Base-by-base conservation (phyloP, 768 basidiomycete genomes). In the Podaxis sp. region DNA sequence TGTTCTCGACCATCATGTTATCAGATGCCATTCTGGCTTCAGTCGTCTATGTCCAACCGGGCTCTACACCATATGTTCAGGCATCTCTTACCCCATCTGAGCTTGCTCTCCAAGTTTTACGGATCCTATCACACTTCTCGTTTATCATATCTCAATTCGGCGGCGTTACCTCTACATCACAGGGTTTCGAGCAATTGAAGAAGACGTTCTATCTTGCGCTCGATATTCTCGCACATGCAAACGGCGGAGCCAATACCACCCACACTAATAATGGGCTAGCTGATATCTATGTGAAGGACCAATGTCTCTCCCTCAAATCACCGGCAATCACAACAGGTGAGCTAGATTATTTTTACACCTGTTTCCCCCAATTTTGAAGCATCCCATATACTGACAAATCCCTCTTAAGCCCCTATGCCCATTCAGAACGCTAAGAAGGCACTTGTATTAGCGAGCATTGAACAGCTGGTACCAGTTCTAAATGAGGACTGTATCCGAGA, bases 141-240 rank as follows among this genome's bases (percentile, higher is more conserved):
- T 92, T 92, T 68, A 82, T 94, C 53, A 84, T 94, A 7, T 85
- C 88, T 8, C 86, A 89, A 68, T 93, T 95, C 66, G 93, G 93
- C 2, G 90, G 91, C 7, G 80, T 90, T 26, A 81, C 84, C 2
- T 80, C 82, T 1, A 80, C 82, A 1, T 73, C 80, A 15, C 80
- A 80, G 22, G 84, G 87, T 2, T 90, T 96, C 69, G 69, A 79
- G 28, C 90, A 94, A 68, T 80, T 95, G 46, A 88, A 89, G 67
- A 85, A 85, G 67, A 84, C 82, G 1, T 90, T 92, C 67, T 93
- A 91, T 71, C 82, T 89, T 33, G 86, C 92, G 1, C 75, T 95
- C 24, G 93, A 96, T 66, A 78, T 95, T 42, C 76, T 93, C 8
- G 78, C 85, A 44, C 73, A 71, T 61, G 71, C 62, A 22, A 72